Percentiles rank a stretch among this genome's conserved stretches.
phyloP scores from a whole-genome alignment of 2,329 filamentous ascomycete genomes.

The Monilinia aucupariae region DNA sequence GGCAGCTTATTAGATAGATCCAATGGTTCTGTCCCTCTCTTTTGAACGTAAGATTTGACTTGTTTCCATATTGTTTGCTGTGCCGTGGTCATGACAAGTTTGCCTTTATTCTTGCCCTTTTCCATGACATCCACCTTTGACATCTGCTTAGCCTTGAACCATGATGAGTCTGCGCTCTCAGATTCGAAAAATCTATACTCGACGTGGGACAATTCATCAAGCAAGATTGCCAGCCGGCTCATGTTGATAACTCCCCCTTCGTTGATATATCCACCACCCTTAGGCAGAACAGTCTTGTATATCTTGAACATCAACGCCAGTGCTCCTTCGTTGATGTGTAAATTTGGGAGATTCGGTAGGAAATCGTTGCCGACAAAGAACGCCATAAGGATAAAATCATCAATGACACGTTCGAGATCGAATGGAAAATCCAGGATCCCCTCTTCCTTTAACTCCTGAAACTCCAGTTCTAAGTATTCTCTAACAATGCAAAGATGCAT shows the following conservation, averaged over 20 bases:
- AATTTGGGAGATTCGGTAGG: constrained; percentile 86
- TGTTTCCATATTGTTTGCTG: constrained; percentile 80
- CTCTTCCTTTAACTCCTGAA: constrained; percentile 79
- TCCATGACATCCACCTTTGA: constrained; percentile 63
- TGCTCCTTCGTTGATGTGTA: constrained; percentile 98
- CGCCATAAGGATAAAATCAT: constrained; percentile 99
- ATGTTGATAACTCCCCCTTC: constrained; percentile 91
- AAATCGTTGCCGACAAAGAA: constrained; percentile 99
- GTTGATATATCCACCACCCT: constrained; percentile 91
- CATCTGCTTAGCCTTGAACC: constrained; percentile 83
- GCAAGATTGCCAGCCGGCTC: constrained; percentile 66
- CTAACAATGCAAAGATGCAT: constrained; percentile 96
- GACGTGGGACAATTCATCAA: constrained; percentile 80
- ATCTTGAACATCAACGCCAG: constrained; percentile 95
- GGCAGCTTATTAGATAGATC: constrained; percentile 69
- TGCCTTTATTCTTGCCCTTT: constrained; percentile 56
- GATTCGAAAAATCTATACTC: constrained; percentile 91
- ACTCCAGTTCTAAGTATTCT: constrained; percentile 94
- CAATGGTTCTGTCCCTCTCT: constrained; percentile 57
- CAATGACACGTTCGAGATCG: constrained; percentile 93
- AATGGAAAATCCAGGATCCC: constrained; percentile 71
- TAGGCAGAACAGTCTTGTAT: constrained; percentile 85
- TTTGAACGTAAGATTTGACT: constrained; percentile 76
- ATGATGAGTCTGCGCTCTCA: constrained; percentile 81
- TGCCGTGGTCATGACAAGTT: constrained; percentile 67